Base-by-base conservation (phyloP, 2,329 filamentous ascomycete species). In the Penicillium concentricum region DNA sequence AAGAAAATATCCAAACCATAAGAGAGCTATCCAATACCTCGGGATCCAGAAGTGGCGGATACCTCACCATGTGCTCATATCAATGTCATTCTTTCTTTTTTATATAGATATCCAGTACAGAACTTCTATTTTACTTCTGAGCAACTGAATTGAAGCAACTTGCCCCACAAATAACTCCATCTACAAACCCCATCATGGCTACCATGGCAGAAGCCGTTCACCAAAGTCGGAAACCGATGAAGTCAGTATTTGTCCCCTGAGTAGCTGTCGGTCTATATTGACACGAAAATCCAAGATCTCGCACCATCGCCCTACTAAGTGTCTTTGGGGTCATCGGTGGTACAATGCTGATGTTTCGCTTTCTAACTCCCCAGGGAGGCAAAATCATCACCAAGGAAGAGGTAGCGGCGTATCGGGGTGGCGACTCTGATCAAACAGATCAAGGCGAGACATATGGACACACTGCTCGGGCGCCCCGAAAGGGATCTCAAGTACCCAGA, bases 291-390 rank as follows among this genome's bases (percentile, higher is more conserved):
- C n/a, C n/a, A 20, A 68, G 65, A 43, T 60, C 57, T 24, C 63
- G 62, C 22, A 66, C 59, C 13, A 56, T 64, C 39, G 67, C 66
- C 13, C 4, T 69, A 9, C 26, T 64, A 44, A 67, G 64, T 43
- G 61, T 62, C 28, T 52, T 55, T 38, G 62, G 64, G 2, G 61
- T 69, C 13, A 45, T 69, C 4, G 56, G 60, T 4, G 63, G 63
- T 32, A 54, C 59, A 12, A 58, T 52, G 41, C n/a, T 65, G 16
- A 35, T 67, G 38, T 68, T 67, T 39, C 57, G 63, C 18, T 37
- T 58, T 4, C 54, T 65, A 47, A 59, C 61, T 41, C 58, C 60
- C 7, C 57, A 61, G 39, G 45, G 44, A 42, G 50, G 62, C 4
- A 51, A 38, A 8, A 35, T 51, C 4, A 13, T 64, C 34, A 54